Percentiles rank a stretch among this genome's conserved stretches.
These are phyloP conservation scores for Emericellopsis atlantica DNA, from an alignment of 2,329 filamentous ascomycete species.

Conservation along the genomic window DNA sequence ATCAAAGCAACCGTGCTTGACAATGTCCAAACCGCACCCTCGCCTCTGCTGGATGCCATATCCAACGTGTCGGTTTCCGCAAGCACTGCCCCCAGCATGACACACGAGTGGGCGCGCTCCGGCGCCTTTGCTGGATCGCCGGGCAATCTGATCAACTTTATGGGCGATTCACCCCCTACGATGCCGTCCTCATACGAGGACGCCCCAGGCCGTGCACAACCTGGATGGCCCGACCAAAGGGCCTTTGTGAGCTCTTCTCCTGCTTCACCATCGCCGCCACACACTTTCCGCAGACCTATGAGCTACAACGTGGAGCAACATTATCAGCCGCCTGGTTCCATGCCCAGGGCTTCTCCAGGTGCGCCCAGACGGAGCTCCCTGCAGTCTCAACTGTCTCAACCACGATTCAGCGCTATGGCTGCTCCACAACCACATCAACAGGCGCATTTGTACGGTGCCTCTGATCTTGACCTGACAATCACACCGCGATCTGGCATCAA, in stretches of 20 bases:
- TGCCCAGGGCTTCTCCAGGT: conserved; percentile 20
- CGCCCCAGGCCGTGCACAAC: conserved; percentile 22
- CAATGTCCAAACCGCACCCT: conserved; percentile 28
- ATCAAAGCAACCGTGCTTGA: conserved; percentile 27
- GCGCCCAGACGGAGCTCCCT: conserved; percentile 32
- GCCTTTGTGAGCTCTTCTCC: conserved; percentile 29
- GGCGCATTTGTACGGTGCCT: conserved; percentile 63
- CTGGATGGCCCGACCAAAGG: conserved; percentile 31
- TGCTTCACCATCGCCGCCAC: conserved; percentile 26
- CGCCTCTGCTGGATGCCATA: conserved; percentile 34
- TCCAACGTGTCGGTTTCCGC: conserved; percentile 35
- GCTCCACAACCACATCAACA: conserved; percentile 68
- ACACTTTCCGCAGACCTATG: conserved; percentile 28
- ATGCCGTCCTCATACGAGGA: conserved; percentile 40
- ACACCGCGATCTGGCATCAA: conserved; percentile 40
- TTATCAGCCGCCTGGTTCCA: conserved; percentile 26
- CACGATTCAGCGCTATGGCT: conserved; percentile 23
- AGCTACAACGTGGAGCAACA: conserved; percentile 41
- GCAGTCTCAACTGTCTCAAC: conserved; percentile 35
- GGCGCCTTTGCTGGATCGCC: conserved; percentile 34
- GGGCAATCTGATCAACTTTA: conserved; percentile 36
- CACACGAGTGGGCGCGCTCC: conserved; percentile 29
- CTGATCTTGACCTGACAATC: conserved; percentile 62
- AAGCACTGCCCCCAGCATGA: conserved; percentile 32
- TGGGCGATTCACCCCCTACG: conserved; percentile 39